Base-by-base conservation (phyloP, 768 basidiomycete species). In the Daedaleopsis sinensis region DNA sequence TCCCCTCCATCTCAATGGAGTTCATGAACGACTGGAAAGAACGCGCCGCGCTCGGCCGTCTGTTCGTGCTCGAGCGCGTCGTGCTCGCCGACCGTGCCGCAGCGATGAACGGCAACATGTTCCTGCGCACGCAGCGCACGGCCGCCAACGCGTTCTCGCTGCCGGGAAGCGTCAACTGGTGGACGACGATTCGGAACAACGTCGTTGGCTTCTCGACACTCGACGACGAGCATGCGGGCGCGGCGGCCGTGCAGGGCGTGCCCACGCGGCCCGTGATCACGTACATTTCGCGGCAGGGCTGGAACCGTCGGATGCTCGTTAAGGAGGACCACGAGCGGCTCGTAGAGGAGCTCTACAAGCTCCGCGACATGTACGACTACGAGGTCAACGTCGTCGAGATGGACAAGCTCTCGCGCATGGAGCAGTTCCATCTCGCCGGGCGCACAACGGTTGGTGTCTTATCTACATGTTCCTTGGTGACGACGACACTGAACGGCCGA, bases 361-460 rank as follows among this genome's bases (percentile, higher is more conserved):
- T 96, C 50, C 80, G 86, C 24, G 86, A 90, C 58, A 66, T 77
- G 53, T 81, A 94, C 65, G 92, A 89, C 1, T 93, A 89, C 69
- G 95, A 97, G 75, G 87, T 97, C 50, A 93, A 96, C 68, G 79
- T 96, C 46, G 93, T 95, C 4, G 83, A 82, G 61, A 90, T 94
- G 78, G 94, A 96, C 73, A 85, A 89, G 65, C 80, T 96, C 70
- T 79, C 90, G 3, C 80, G 92, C 23, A 79, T 82, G 18, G 92
- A 97, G 65, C 95, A 98, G 71, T 81, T 98, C 56, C 74, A 77
- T 53, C 75, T 98, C 3, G 89, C 95, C 11, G 91, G 87, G 3
- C 80, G 93, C 62, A 94, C 94, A 2, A 97, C 95, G 52, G 92
- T 95, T 71, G 67, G 87, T 74, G 2, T 37, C 50, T 7, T 43